These are phyloP conservation scores for Exobasidium cylindrosporum DNA, from an alignment of 1,284 basidiomycete genomes.

Conservation along the genomic window DNA sequence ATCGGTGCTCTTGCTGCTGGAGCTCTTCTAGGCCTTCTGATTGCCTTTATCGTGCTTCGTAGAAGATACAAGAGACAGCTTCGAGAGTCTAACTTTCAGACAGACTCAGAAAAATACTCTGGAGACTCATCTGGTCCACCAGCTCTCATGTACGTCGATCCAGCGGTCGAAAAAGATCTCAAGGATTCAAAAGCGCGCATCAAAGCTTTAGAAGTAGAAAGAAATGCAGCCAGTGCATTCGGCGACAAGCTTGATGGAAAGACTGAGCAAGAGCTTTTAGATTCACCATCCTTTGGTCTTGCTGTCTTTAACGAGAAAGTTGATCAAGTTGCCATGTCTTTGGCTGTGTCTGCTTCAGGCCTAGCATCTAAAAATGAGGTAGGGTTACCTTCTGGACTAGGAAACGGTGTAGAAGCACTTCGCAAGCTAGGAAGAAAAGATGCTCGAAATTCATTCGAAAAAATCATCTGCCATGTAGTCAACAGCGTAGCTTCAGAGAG, in stretches of 20 bases:
- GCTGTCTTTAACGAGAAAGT: not conserved
- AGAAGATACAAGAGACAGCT: not conserved
- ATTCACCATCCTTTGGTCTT: not conserved
- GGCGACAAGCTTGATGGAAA: slow-evolving; percentile 9
- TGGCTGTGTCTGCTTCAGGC: slow-evolving; percentile 1
- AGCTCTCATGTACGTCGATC: slow-evolving; percentile 5
- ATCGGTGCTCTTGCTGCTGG: not conserved
- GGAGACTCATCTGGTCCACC: not conserved
- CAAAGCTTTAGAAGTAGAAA: slow-evolving; percentile 7
- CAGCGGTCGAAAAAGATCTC: not conserved
- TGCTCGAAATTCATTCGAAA: not conserved
- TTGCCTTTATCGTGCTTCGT: not conserved
- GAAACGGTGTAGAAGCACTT: not conserved
- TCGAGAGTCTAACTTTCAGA: not conserved
- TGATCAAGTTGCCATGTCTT: slow-evolving; percentile 4
- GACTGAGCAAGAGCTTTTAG: slow-evolving; percentile 8
- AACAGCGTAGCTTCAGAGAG: not conserved
- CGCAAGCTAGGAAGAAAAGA: not conserved
- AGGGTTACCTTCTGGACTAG: not conserved
- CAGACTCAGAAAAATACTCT: not conserved
- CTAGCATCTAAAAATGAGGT: not conserved
- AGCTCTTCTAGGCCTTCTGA: not conserved
- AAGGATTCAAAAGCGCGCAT: not conserved
- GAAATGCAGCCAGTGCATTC: slow-evolving; percentile 11
- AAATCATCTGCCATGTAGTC: not conserved